Evolutionary conservation across 1,284 basidiomycete species (phyloP).

Genomic region (Ustilago hordei): DNA sequence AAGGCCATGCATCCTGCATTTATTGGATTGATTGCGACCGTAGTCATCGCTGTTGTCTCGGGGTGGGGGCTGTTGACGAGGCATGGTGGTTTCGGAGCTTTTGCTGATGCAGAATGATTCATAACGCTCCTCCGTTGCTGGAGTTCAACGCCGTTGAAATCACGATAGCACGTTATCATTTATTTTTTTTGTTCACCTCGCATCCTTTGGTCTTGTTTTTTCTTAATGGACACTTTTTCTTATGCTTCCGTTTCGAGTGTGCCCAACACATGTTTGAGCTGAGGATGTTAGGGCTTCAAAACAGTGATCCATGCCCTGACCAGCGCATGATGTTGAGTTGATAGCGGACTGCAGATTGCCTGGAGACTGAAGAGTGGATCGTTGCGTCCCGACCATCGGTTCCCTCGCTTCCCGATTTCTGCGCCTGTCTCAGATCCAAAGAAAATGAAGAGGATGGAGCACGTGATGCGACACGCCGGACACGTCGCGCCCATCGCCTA

Average conservation of each 20-base stretch:
- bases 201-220: constrained; percentile 1
- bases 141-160: background rate
- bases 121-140: background rate
- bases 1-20: constrained; percentile 48
- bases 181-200: background rate
- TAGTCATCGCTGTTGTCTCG: constrained; percentile 42
- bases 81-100: constrained; percentile 17
- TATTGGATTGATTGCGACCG: constrained; percentile 41
- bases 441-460: background rate
- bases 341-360: background rate
- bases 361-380: background rate
- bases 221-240: constrained; percentile 41
- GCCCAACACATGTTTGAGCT: background rate
- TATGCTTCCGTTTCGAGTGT: background rate
- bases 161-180: background rate
- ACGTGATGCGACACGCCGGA: constrained; percentile 27
- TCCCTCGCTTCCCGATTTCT: constrained; percentile 1
- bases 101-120: constrained; percentile 24
- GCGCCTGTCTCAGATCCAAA: background rate
- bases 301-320: background rate
- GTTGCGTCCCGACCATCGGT: constrained; percentile 4
- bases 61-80: constrained; percentile 44
- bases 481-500: constrained; percentile 24
- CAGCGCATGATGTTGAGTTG: background rate
- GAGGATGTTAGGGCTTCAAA: too few species aligned